Conservation (phyloP, 768 basidiomycete species). For the Trametes gibbosa region DNA sequence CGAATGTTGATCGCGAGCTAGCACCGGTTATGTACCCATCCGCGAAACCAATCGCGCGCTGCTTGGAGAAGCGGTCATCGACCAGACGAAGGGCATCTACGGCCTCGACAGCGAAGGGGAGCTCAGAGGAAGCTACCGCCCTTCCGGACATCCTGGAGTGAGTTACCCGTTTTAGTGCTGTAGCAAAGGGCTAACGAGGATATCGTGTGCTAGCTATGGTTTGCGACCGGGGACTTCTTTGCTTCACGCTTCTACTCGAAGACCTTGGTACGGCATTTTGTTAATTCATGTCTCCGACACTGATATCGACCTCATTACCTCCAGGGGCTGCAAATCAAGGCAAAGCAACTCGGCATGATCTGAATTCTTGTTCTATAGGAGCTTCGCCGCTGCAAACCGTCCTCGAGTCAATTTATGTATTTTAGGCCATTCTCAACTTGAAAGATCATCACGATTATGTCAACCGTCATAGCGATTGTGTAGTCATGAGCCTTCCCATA, state of each 20-base stretch:
- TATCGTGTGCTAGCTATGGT: slow-evolving; percentile 38
- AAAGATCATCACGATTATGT: too few relatives aligned
- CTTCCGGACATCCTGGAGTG: slow-evolving; percentile 43
- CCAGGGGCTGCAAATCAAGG: slow-evolving; percentile 38
- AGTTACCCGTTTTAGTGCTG: slow-evolving; percentile 1
- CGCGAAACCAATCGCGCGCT: slow-evolving; percentile 29
- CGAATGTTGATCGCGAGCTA: neutral
- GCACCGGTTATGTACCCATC: slow-evolving; percentile 35
- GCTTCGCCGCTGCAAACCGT: too few relatives aligned
- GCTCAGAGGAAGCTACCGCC: slow-evolving; percentile 35
- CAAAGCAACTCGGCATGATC: slow-evolving; percentile 27
- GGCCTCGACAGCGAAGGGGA: slow-evolving; percentile 45
- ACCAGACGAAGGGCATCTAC: slow-evolving; percentile 32
- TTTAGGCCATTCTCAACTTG: too few relatives aligned
- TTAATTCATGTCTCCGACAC: too few relatives aligned
- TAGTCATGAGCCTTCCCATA: too few relatives aligned
- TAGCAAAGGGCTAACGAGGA: neutral
- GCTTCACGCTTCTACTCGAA: slow-evolving; percentile 36
- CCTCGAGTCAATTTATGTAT: too few relatives aligned
- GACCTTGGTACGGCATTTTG: slow-evolving; percentile 29
- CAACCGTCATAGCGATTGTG: too few relatives aligned
- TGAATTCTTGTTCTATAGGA: neutral
- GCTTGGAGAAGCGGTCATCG: slow-evolving; percentile 37
- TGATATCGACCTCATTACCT: too few relatives aligned
- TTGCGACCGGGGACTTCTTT: slow-evolving; percentile 36